Evolutionary conservation across 139 green algal genomes (phyloP).

Genomic region (Diplosphaera chodatii): DNA sequence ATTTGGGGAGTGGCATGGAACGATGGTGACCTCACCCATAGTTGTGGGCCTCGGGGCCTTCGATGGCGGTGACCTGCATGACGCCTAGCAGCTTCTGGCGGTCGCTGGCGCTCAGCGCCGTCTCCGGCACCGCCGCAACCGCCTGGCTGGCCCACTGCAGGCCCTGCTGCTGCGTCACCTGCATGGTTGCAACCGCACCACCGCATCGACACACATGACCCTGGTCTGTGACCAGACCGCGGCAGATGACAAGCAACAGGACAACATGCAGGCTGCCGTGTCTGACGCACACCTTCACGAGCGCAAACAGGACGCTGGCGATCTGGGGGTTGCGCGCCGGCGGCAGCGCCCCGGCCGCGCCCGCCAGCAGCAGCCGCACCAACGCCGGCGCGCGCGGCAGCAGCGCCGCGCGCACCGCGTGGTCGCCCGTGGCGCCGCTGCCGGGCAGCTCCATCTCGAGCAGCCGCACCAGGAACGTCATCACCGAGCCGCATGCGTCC

Average conservation of each 20-base stretch:
- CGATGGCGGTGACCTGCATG: conserved; percentile 7
- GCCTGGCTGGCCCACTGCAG: conserved; percentile 43
- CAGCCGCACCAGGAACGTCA: conserved; percentile 56
- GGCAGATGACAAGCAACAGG: no score
- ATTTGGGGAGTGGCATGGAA: no score
- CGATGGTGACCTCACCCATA: neutral
- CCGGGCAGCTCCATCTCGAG: conserved; percentile 25
- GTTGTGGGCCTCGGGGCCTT: conserved; percentile 2
- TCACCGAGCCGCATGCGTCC: conserved; percentile 60
- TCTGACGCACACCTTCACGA: conserved; percentile 44
- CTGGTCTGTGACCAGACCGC: no score
- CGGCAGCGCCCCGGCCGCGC: conserved; percentile 43
- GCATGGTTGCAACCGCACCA: no score
- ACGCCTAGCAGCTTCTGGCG: conserved; percentile 34
- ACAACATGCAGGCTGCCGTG: no score
- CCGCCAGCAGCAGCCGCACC: conserved; percentile 45
- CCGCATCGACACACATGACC: no score
- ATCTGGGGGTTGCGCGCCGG: conserved; percentile 35
- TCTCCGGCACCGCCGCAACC: conserved; percentile 41
- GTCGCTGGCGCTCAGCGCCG: conserved; percentile 30
- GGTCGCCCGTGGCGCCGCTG: conserved; percentile 9
- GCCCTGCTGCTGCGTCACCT: conserved; percentile 14
- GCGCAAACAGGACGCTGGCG: conserved; percentile 33
- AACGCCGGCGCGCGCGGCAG: conserved; percentile 24
- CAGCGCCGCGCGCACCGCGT: conserved; percentile 22